Conservation (phyloP, 73 alveolate genomes). For the Paramecium primaurelia region DNA sequence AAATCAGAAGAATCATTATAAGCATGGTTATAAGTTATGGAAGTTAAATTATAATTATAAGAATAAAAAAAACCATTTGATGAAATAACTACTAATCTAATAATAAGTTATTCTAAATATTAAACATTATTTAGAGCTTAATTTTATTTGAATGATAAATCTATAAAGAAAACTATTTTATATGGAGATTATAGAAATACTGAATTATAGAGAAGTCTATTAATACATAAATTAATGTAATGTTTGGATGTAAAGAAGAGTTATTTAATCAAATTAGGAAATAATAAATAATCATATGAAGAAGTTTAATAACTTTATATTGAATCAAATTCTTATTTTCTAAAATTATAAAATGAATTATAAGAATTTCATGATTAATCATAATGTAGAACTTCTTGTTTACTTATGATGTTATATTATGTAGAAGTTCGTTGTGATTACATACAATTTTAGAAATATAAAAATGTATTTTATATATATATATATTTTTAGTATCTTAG, state of each 20-base stretch:
- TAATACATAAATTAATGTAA: not conserved
- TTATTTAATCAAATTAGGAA: not conserved
- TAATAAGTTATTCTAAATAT: slow-evolving; percentile 3
- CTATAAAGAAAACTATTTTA: not conserved
- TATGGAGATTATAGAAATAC: slow-evolving; percentile 17
- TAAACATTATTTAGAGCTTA: not conserved
- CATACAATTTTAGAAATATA: not conserved
- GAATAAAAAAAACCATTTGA: not conserved
- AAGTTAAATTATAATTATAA: not conserved
- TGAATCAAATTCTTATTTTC: not conserved
- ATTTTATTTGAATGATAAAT: not conserved
- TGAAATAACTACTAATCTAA: not conserved
- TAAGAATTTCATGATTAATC: not conserved
- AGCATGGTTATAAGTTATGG: slow-evolving; percentile 18
- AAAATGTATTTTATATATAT: not conserved
- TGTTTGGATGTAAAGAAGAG: not conserved
- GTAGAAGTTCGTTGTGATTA: not conserved
- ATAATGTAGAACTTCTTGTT: not conserved
- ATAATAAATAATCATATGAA: not conserved
- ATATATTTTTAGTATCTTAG: not conserved
- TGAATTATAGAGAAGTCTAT: not conserved
- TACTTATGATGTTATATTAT: not conserved
- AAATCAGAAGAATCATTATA: slow-evolving; percentile 28
- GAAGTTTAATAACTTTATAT: not conserved
- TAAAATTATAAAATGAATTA: not conserved